Percentiles rank a stretch among this genome's conserved stretches.
phyloP scores from a whole-genome alignment of 306 rosid genomes.

The Acacia acuminata region DNA sequence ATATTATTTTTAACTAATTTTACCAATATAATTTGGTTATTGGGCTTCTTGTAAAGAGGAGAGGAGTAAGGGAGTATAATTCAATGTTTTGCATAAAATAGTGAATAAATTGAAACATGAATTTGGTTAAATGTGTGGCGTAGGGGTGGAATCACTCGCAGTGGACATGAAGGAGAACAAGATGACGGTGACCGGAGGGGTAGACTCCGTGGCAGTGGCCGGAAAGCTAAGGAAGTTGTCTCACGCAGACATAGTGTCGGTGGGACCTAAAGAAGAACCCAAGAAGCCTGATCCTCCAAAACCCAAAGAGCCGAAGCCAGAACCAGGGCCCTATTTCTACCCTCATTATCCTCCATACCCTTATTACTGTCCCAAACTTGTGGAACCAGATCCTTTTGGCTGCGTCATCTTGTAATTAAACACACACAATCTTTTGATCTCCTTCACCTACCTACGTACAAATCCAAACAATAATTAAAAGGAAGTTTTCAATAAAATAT shows the following conservation, averaged over 20 bases:
- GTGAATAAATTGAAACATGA: no score
- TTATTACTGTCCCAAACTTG: no score
- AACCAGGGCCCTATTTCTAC: not conserved
- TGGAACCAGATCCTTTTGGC: not conserved
- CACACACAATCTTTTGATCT: no score
- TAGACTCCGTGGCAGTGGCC: slow-evolving; percentile 49
- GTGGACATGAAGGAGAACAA: slow-evolving; percentile 54
- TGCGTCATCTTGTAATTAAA: not conserved
- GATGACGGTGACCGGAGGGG: slow-evolving; percentile 48
- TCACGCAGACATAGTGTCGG: slow-evolving; percentile 43
- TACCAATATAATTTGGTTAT: no score
- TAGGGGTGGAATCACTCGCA: slow-evolving; percentile 54
- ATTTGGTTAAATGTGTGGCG: not conserved
- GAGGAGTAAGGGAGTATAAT: no score
- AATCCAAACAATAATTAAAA: no score
- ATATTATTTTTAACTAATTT: no score
- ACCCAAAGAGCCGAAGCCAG: no score
- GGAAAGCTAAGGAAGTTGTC: slow-evolving; percentile 56
- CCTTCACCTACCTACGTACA: no score
- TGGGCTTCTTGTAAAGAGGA: no score
- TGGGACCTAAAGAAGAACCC: slow-evolving; percentile 47
- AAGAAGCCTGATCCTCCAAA: not conserved
- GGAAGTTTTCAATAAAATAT: no score
- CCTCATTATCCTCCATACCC: not conserved
- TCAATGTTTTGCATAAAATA: no score